Conservation (phyloP, 352 stramenopile genomes). For the Pythium aquatile region DNA sequence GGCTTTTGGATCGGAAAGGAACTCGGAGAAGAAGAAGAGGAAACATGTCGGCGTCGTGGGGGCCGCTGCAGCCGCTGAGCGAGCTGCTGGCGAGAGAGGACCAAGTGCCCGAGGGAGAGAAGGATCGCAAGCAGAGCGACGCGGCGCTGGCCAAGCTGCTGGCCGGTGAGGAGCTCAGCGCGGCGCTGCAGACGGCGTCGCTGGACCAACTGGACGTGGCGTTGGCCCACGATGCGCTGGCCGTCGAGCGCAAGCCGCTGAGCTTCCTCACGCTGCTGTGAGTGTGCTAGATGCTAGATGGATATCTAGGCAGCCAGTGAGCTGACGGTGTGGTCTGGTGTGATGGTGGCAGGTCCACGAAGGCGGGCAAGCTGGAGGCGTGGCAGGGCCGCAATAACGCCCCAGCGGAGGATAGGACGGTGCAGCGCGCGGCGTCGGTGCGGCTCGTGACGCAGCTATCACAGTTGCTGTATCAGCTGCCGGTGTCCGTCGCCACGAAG, state of each 20-base stretch:
- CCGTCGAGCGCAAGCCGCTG: conserved; percentile 50
- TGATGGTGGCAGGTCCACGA: conserved; percentile 32
- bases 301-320: not conserved
- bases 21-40: not conserved
- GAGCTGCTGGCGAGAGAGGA: conserved; percentile 42
- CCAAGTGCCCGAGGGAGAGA: conserved; percentile 31
- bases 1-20: conserved; percentile 3
- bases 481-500: conserved; percentile 44
- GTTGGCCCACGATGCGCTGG: conserved; percentile 49
- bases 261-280: conserved; percentile 51
- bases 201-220: conserved; percentile 59
- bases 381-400: conserved; percentile 29
- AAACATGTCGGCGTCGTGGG: conserved; percentile 33
- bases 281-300: not conserved
- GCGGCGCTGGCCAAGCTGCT: conserved; percentile 41
- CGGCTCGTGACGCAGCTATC: conserved; percentile 38
- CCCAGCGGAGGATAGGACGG: conserved; percentile 20
- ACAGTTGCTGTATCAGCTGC: conserved; percentile 53
- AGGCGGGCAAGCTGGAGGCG: conserved; percentile 57
- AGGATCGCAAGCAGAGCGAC: conserved; percentile 54
- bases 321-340: not conserved
- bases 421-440: conserved; percentile 27
- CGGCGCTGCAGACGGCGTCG: conserved; percentile 46
- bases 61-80: conserved; percentile 50
- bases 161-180: conserved; percentile 40